phyloP scores from a whole-genome alignment of 192 early-diverging fungal species.

The Tieghemiomyces parasiticus region DNA sequence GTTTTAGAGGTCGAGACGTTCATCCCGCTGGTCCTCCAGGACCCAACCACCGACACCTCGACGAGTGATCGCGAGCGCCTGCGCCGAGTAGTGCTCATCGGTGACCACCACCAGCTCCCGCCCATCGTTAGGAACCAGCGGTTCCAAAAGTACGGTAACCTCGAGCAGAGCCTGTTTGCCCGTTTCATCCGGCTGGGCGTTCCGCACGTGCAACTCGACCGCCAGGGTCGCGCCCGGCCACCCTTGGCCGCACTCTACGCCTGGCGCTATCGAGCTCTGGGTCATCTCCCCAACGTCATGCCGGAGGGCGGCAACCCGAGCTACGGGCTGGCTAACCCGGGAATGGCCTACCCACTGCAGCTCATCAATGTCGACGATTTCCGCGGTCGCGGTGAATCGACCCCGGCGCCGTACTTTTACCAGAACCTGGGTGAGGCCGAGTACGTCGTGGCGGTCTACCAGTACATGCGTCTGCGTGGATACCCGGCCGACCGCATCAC shows the following conservation, averaged over 20 bases:
- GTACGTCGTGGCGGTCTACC: constrained; percentile 86
- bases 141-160: constrained; percentile 70
- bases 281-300: constrained; percentile 40
- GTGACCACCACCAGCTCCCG: constrained; percentile 94
- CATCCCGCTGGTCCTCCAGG: constrained; percentile 81
- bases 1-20: constrained; percentile 91
- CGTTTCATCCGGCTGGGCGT: constrained; percentile 87
- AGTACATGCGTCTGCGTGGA: constrained; percentile 90
- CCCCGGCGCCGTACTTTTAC: constrained; percentile 73
- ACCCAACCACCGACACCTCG: constrained; percentile 42
- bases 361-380: constrained; percentile 72
- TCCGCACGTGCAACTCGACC: constrained; percentile 75
- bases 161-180: constrained; percentile 93
- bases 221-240: constrained; percentile 65
- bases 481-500: constrained; percentile 82
- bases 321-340: constrained; percentile 64
- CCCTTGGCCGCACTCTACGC: constrained; percentile 71
- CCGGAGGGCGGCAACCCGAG: constrained; percentile 26
- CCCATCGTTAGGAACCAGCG: constrained; percentile 86
- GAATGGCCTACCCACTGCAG: constrained; percentile 75
- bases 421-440: constrained; percentile 99
- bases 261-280: constrained; percentile 63
- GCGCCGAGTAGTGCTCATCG: constrained; percentile 86
- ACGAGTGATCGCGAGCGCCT: constrained; percentile 49
- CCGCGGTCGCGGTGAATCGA: constrained; percentile 62